Percentiles rank a stretch among this genome's conserved stretches.
phyloP scores from a whole-genome alignment of 495 filamentous ascomycete species.

The Bacidia gigantensis region DNA sequence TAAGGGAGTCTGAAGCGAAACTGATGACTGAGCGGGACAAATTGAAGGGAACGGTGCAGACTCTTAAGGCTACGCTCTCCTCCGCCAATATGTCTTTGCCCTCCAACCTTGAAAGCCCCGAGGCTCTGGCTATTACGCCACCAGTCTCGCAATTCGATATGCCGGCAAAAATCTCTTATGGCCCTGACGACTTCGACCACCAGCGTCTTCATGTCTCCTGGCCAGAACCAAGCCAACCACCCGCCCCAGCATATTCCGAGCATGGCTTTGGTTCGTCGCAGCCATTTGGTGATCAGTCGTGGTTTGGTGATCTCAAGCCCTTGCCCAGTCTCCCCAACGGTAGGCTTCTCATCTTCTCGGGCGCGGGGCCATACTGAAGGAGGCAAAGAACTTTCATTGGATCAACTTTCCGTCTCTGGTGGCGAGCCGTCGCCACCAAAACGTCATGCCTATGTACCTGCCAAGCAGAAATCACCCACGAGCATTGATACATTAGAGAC shows the following conservation, averaged over 20 bases:
- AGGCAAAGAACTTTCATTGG: constrained; percentile 12
- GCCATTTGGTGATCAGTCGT: constrained; percentile 7
- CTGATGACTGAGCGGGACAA: constrained; percentile 15
- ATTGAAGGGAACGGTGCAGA: constrained; percentile 11
- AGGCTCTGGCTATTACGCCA: not conserved
- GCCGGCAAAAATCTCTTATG: constrained; percentile 16
- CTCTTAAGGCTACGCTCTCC: constrained; percentile 8
- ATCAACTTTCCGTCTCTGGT: constrained; percentile 8
- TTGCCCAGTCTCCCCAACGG: constrained; percentile 13
- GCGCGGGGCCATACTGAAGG: constrained; percentile 10
- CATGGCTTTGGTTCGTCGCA: constrained; percentile 4
- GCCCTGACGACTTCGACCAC: constrained; percentile 13
- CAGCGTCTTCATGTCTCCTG: constrained; percentile 15
- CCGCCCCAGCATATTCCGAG: constrained; percentile 2
- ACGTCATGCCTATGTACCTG: not conserved
- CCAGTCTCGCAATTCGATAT: constrained; percentile 3
- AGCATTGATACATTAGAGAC: constrained; percentile 12
- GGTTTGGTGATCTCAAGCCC: not conserved
- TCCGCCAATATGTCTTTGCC: constrained; percentile 14
- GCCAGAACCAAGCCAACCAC: constrained; percentile 6
- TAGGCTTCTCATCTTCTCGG: constrained; percentile 9
- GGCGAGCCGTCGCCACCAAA: not conserved
- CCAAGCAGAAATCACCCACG: not conserved
- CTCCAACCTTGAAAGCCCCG: constrained; percentile 4
- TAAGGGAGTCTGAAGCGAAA: constrained; percentile 14